Evolutionary conservation across 495 filamentous ascomycete species (phyloP).

Genomic region (Penicillium turbatum): DNA sequence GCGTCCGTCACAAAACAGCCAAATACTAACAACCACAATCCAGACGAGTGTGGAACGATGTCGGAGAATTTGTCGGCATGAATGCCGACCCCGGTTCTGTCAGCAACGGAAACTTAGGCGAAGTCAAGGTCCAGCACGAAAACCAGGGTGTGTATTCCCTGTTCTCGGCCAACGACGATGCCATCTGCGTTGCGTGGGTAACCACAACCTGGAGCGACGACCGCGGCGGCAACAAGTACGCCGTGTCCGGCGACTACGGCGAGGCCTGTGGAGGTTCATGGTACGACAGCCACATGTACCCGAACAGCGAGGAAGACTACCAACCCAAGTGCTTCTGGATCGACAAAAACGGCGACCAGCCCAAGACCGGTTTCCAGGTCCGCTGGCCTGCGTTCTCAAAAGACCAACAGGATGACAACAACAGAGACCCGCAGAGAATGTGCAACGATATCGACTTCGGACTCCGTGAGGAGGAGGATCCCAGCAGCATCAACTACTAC

Average conservation of each 20-base stretch:
- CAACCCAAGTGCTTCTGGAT: background rate
- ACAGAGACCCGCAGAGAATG: background rate
- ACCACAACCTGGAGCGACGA: background rate
- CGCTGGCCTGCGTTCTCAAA: background rate
- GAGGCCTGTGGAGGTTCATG: background rate
- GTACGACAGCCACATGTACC: background rate
- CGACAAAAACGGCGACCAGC: background rate
- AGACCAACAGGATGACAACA: background rate
- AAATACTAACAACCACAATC: background rate
- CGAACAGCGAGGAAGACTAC: background rate
- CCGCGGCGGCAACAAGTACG: background rate
- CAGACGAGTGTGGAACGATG: background rate
- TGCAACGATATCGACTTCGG: background rate
- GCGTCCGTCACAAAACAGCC: background rate
- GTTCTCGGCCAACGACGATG: background rate
- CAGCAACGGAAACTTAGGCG: conserved; percentile 63
- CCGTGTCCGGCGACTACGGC: background rate
- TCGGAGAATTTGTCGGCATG: background rate
- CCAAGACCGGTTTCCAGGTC: background rate
- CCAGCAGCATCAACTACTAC: background rate
- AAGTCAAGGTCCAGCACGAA: conserved; percentile 56
- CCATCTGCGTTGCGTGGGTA: background rate
- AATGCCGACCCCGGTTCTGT: conserved; percentile 27
- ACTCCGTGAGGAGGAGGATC: background rate
- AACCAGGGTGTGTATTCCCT: background rate